Evolutionary conservation across 352 stramenopile species (phyloP).

Genomic region (Phytophthora uliginosa): DNA sequence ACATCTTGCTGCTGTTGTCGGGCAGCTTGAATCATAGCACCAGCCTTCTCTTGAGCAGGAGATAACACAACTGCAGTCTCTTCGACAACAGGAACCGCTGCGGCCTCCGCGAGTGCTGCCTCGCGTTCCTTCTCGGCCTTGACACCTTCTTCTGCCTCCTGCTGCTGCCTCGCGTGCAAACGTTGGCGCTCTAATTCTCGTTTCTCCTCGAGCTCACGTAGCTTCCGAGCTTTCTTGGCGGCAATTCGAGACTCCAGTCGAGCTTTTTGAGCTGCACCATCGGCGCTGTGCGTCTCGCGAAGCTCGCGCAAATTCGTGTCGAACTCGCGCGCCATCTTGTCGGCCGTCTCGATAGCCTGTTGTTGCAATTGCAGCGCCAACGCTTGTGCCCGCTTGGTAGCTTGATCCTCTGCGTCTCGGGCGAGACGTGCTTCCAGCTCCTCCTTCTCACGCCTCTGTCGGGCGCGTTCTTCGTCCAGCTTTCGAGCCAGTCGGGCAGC

Average conservation of each 20-base stretch:
- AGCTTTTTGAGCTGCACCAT: conserved; percentile 69
- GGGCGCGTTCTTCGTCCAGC: conserved; percentile 64
- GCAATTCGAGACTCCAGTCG: conserved; percentile 80
- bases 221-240: conserved; percentile 82
- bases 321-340: conserved; percentile 73
- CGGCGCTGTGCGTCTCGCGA: conserved; percentile 60
- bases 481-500: conserved; percentile 40
- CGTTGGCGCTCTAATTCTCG: conserved; percentile 62
- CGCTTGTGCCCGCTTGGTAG: conserved; percentile 32
- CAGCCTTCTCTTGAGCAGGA: conserved; percentile 22
- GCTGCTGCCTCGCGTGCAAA: conserved; percentile 52
- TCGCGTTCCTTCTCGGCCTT: conserved; percentile 45
- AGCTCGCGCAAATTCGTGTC: conserved; percentile 71
- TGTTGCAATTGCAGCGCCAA: conserved; percentile 44
- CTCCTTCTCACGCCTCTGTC: conserved; percentile 60
- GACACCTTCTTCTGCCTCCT: conserved; percentile 49
- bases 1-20: conserved; percentile 60
- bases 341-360: conserved; percentile 57
- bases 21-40: conserved; percentile 12
- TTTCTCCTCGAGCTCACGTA: conserved; percentile 79
- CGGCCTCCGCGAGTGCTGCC: conserved; percentile 33
- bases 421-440: conserved; percentile 50
- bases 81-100: conserved; percentile 4
- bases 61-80: conserved; percentile 15
- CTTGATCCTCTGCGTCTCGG: conserved; percentile 55